Conservation (phyloP, 192 early-diverging fungal species). For the Linnemannia exigua region DNA sequence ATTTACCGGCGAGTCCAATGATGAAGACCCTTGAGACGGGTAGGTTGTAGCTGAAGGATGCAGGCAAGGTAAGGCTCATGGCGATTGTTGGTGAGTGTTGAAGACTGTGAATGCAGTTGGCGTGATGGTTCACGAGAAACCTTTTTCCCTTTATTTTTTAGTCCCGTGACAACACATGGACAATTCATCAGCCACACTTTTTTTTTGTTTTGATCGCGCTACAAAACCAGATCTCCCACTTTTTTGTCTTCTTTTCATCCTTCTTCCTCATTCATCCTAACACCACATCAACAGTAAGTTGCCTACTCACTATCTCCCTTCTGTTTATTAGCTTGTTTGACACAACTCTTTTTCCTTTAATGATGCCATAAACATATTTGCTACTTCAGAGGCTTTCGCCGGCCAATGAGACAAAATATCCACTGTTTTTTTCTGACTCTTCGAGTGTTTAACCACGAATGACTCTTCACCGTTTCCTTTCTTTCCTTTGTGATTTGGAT, state of each 20-base stretch:
- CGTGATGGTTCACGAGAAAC: neutral
- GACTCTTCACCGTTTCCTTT: neutral
- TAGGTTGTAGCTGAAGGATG: slow-evolving; percentile 41
- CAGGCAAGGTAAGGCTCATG: slow-evolving; percentile 43
- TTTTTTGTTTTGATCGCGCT: slow-evolving; percentile 1
- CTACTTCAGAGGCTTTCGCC: slow-evolving; percentile 56
- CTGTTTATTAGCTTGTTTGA: neutral
- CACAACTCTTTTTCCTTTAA: neutral
- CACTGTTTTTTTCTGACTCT: slow-evolving; percentile 32
- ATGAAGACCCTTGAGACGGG: slow-evolving; percentile 37
- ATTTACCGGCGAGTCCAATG: slow-evolving; percentile 47
- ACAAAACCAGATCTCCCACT: neutral
- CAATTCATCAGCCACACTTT: neutral
- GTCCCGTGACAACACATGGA: too few relatives aligned
- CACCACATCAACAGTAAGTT: neutral
- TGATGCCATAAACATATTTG: slow-evolving; percentile 56
- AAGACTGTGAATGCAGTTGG: neutral
- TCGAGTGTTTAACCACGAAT: neutral
- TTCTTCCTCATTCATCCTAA: neutral
- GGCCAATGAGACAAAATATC: slow-evolving; percentile 58
- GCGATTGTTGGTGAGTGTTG: neutral
- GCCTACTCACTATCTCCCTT: neutral
- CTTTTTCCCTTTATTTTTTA: too few relatives aligned
- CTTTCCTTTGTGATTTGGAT: neutral
- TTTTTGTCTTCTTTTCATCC: slow-evolving; percentile 1